Base-by-base conservation (phyloP, 2,329 filamentous ascomycete genomes). In the Ophiostoma triangulosporum region DNA sequence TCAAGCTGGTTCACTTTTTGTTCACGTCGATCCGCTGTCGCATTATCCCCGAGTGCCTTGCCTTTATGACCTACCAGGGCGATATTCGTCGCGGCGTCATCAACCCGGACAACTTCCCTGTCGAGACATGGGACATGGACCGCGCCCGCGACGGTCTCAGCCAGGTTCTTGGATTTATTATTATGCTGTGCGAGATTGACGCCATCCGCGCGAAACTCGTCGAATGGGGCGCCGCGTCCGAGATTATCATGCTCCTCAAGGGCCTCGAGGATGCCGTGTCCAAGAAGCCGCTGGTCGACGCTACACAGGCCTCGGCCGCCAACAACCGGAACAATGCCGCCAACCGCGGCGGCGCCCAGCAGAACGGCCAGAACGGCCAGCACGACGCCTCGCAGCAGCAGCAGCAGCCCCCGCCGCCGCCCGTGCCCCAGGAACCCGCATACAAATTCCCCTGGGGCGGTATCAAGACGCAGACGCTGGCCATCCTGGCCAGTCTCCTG, bases 71-170 rank as follows among this genome's bases (percentile, higher is more conserved):
- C 63, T 77, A 95, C 3, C 91, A 97, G 69, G 87, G 88, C 15
- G 86, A 95, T 64, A 95, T 96, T 32, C 83, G 88, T 40, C 81
- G 84, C 38, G 82, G 84, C 31, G 76, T 82, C 54, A 81, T 84
- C 15, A 79, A 91, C 56, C 82, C 88, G 0, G 81, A 87, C 57
- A 90, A 96, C 62, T 97, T 96, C 62, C 91, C 91, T 0, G 82
- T 96, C 1, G 94, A 97, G 62, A 78, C 89, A 48, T 97, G 91
- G 91, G 91, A 97, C 62, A 95, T 97, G 85, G 91, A 97, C 65
- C 81, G 91, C 14, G 91, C 94, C 55, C 95, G 95, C 65, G 91
- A 97, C 63, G 91, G 91, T 0, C 80, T 97, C 1, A 88, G 90
- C 51, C 90, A 96, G 66, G 95, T 95, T 64, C 79, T 97, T 1